phyloP scores from a whole-genome alignment of 1,139 yeast genomes.

The Candida sp. region DNA sequence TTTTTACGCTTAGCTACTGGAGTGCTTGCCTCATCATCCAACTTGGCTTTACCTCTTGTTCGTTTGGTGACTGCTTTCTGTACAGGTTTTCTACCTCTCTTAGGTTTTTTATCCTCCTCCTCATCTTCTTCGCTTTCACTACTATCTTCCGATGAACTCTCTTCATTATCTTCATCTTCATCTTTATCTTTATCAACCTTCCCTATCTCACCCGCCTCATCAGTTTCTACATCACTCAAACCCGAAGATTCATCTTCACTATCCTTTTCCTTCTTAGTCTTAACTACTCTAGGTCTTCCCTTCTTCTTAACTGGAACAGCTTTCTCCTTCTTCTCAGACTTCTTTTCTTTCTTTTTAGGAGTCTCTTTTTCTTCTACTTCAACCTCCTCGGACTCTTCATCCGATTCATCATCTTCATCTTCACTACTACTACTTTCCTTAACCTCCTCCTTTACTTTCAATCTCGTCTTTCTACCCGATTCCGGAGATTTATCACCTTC shows the following conservation, averaged over 20 bases:
- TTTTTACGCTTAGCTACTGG: slow-evolving; percentile 11
- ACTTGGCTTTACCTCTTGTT: slow-evolving; percentile 23
- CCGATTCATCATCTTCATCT: neutral
- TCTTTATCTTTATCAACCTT: slow-evolving; percentile 6
- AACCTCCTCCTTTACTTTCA: slow-evolving; percentile 1
- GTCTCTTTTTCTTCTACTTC: neutral
- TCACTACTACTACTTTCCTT: neutral
- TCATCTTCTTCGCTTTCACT: slow-evolving; percentile 8
- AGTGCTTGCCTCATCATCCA: slow-evolving; percentile 14
- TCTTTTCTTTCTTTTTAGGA: neutral
- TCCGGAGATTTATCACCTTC: slow-evolving; percentile 6
- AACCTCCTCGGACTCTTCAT: neutral
- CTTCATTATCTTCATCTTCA: slow-evolving; percentile 8
- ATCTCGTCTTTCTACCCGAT: slow-evolving; percentile 2
- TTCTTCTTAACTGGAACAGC: slow-evolving; percentile 1
- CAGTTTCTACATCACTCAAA: slow-evolving; percentile 8
- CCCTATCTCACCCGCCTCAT: slow-evolving; percentile 4
- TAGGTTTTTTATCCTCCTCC: slow-evolving; percentile 15
- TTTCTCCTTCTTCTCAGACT: neutral
- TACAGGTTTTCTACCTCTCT: slow-evolving; percentile 5
- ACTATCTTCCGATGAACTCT: slow-evolving; percentile 2
- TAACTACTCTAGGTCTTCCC: slow-evolving; percentile 1
- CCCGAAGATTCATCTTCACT: slow-evolving; percentile 7
- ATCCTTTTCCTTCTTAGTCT: neutral
- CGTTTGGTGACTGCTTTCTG: slow-evolving; percentile 15